Conservation (phyloP, 2,329 filamentous ascomycete genomes). For the Talaromyces pinophilus region DNA sequence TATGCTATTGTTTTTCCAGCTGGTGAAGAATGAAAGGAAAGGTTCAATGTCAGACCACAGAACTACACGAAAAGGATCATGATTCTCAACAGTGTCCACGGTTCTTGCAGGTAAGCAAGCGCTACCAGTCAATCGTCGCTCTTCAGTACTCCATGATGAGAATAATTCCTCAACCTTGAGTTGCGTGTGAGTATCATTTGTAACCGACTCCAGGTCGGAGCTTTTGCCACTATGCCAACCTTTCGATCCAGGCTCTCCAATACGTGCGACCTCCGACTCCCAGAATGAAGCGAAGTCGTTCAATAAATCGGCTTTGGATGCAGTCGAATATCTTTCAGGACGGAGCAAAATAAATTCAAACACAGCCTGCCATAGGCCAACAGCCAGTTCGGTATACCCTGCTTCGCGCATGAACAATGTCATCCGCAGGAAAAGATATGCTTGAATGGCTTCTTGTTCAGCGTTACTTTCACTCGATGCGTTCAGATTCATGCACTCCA, state of each 20-base stretch:
- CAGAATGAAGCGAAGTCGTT: slow-evolving; percentile 72
- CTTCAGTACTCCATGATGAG: slow-evolving; percentile 53
- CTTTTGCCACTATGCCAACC: slow-evolving; percentile 61
- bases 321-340: slow-evolving; percentile 42
- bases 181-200: slow-evolving; percentile 28
- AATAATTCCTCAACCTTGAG: slow-evolving; percentile 38
- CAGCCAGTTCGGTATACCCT: slow-evolving; percentile 74
- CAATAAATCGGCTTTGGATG: slow-evolving; percentile 26
- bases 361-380: slow-evolving; percentile 79
- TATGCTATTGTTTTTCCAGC: slow-evolving; percentile 39
- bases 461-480: slow-evolving; percentile 25
- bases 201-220: slow-evolving; percentile 38
- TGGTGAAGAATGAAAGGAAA: slow-evolving; percentile 52
- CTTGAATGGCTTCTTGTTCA: slow-evolving; percentile 44
- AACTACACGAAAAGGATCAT: slow-evolving; percentile 81
- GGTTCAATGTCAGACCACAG: slow-evolving; percentile 74
- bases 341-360: slow-evolving; percentile 70
- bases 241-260: slow-evolving; percentile 70
- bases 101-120: slow-evolving; percentile 69
- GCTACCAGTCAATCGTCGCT: slow-evolving; percentile 52
- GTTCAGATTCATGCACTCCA: slow-evolving; percentile 57
- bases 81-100: slow-evolving; percentile 71
- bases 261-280: slow-evolving; percentile 77
- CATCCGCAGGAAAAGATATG: slow-evolving; percentile 74
- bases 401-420: slow-evolving; percentile 73